Base-by-base conservation (phyloP, 148 eudicot genomes). In the Spergularia marina region DNA sequence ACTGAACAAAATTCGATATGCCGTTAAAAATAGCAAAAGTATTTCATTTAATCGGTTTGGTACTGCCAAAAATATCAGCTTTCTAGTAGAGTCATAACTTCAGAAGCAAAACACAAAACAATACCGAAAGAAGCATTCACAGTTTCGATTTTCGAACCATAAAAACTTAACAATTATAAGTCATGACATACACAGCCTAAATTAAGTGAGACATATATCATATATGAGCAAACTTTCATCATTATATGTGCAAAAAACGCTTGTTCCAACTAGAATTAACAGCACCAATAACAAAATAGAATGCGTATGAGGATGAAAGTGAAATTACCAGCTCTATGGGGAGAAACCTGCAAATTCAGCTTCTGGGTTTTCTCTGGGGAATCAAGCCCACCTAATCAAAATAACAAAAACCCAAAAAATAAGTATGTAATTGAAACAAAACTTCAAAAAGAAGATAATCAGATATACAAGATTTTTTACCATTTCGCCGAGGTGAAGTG, bases 311-410 rank as follows among this genome's bases (percentile, higher is more conserved):
- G 9, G 25, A 36, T 60, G 18, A 56, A 65, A 58, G 17, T 44
- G 20, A 20, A 68, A 51, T 79, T 84, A 94, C 97, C 98, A 76
- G 98, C 98, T 90, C 98, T 86, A 74, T 94, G 98, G 14, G 98
- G 95, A 61, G 97, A 94, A 85, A 94, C 86, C 56, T 87, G 87
- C 82, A 89, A 77, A 88, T 94, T 91, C 77, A 90, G 85, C 76
- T 83, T 91, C 70, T 82, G 89, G 68, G 77, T 70, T 77, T 77
- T 86, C 62, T 77, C 77, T 21, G 74, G 69, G 62, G 82, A 71
- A 70, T 68, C 81, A 70, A 73, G 20, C 47, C 36, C 78, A 52
- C 84, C 87, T 78, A 44, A 78, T 68, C 44, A 60, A 76, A 1
- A 44, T n/a, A 39, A 0, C 12, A 65, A 66, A 15, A 54, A 36